Conservation (phyloP, 1,284 basidiomycete species). For the Chalciporus sp. region DNA sequence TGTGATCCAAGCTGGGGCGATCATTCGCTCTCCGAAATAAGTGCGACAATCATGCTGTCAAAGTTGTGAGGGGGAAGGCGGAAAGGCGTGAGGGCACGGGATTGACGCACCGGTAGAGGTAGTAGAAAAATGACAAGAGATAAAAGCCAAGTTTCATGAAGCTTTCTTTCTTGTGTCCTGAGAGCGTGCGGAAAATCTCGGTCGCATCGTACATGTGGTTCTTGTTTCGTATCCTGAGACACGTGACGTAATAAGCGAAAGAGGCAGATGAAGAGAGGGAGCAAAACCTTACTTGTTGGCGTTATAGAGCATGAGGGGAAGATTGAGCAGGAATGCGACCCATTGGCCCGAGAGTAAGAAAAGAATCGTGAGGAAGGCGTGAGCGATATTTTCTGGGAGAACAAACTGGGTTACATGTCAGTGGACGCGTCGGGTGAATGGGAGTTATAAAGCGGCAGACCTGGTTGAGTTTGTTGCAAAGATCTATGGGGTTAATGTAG, state of each 20-base stretch:
- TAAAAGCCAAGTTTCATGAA: conserved; percentile 98
- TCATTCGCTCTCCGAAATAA: conserved; percentile 80
- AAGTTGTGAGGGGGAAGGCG: neutral
- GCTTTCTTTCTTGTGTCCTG: conserved; percentile 94
- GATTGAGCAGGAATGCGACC: conserved; percentile 91
- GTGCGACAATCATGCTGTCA: conserved; percentile 81
- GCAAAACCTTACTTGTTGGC: conserved; percentile 82
- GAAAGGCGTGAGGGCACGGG: neutral
- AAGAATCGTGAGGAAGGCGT: conserved; percentile 85
- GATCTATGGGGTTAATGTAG: conserved; percentile 99
- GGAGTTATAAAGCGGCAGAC: conserved; percentile 44
- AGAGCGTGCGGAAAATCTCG: conserved; percentile 96
- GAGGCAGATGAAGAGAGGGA: neutral
- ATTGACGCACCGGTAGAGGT: conserved; percentile 83
- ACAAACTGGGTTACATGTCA: conserved; percentile 74
- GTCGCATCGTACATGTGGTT: conserved; percentile 99
- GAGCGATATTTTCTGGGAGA: conserved; percentile 93
- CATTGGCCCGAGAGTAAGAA: conserved; percentile 97
- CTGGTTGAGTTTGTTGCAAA: conserved; percentile 99
- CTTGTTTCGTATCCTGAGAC: conserved; percentile 83
- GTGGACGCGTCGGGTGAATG: neutral
- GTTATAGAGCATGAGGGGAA: conserved; percentile 89
- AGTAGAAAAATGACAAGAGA: conserved; percentile 95
- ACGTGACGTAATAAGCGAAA: neutral
- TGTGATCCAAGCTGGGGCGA: neutral